Evolutionary conservation across 306 rosid species (phyloP), one percentile per base, ranked within the genome.

Genomic region (Oemleria cerasiformis): DNA sequence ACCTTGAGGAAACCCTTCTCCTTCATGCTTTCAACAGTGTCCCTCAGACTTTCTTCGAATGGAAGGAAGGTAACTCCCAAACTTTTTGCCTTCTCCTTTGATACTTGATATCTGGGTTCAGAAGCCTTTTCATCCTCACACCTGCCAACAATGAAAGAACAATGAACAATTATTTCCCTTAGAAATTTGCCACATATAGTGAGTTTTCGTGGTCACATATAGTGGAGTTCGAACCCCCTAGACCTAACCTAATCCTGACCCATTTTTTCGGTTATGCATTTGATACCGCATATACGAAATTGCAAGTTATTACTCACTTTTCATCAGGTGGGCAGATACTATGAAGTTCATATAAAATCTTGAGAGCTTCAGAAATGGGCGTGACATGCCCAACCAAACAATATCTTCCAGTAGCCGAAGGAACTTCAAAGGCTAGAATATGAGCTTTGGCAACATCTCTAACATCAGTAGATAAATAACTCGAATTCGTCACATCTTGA

Each of bases 361-460:
- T 51, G 25, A 69, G 16, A 69, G 10, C 50, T 42, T 53, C 15
- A 0, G 21, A 20, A 42, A 30, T 34, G 25, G 67, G 75, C 10
- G 38, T 36, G 16, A 44, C 36, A 41, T 54, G 43, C 6, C 56
- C 70, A 73, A 63, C 75, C 10, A 78, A 10, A 50, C 74, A 67
- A 53, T 78, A 78, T 61, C 82, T 73, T 45, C 82, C 78, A 67
- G 25, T 68, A 34, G 78, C 78, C 43, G 71, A 60, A 62, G 70
- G 47, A 34, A n/a, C 47, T 53, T 76, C 80, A 43, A 70, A 53
- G 62, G 80, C 75, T 70, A 43, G 65, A 36, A 67, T 25, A 78
- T 78, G 82, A 8, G 82, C 65, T 2, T 3, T 25, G 17, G 75
- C 82, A 48, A 73, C 65, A 67, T 68, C 82, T 73, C 78, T 78